These are phyloP conservation scores for Dothistroma septosporum DNA, from an alignment of 2,329 filamentous ascomycete genomes.

Conservation along the genomic window DNA sequence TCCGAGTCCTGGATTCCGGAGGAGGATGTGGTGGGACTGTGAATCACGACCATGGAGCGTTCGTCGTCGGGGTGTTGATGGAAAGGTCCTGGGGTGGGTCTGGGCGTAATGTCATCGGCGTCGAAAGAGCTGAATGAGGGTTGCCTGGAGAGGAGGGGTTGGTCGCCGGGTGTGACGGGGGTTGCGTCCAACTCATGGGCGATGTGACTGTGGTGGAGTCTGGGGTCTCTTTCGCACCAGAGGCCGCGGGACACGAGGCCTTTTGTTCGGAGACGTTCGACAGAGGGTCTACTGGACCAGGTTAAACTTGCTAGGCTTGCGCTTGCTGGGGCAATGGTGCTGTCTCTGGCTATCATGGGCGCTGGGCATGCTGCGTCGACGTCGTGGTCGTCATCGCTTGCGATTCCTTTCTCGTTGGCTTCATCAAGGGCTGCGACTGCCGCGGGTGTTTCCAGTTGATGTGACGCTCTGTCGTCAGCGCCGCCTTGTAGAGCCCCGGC, in stretches of 20 bases:
- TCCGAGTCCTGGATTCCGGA: slow-evolving; percentile 2
- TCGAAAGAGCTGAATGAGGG: slow-evolving; percentile 2
- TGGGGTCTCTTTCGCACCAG: background rate
- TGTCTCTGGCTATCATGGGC: background rate
- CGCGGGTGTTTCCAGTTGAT: background rate
- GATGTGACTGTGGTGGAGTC: background rate
- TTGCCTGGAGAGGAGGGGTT: background rate
- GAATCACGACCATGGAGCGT: slow-evolving; percentile 9
- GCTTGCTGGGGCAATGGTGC: background rate
- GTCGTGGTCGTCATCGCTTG: background rate
- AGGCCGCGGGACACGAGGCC: slow-evolving; percentile 2
- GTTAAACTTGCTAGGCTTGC: background rate
- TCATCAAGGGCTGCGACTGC: background rate
- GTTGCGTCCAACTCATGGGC: slow-evolving; percentile 1
- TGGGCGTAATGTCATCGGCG: slow-evolving; percentile 2
- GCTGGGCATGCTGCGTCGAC: background rate
- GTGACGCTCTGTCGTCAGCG: background rate
- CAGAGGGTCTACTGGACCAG: background rate
- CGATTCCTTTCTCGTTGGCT: background rate
- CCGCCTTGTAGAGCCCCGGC: background rate
- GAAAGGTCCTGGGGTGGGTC: background rate
- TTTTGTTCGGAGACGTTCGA: background rate
- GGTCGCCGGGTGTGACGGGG: background rate
- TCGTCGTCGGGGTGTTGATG: background rate
- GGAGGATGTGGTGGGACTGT: slow-evolving; percentile 5